Evolutionary conservation across 2,329 filamentous ascomycete genomes (phyloP).

Genomic region (Coccinonectria pachysandricola): DNA sequence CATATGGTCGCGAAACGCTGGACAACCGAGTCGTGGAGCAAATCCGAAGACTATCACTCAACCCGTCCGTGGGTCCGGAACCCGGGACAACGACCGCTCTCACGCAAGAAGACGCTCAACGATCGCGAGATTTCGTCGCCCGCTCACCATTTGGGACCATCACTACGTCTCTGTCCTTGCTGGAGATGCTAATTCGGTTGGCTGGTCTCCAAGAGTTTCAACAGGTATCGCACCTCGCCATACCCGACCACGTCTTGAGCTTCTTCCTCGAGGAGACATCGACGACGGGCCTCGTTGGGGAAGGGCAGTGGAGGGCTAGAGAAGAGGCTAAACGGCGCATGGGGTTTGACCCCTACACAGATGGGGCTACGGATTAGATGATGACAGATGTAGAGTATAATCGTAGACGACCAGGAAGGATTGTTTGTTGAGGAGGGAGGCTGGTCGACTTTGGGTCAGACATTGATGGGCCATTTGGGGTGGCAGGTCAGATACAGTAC

Average conservation of each 20-base stretch:
- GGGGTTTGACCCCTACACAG: constrained; percentile 47
- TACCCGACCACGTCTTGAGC: constrained; percentile 78
- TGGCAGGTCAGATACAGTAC: too few species aligned
- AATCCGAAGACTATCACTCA: constrained; percentile 30
- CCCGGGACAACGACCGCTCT: too few species aligned
- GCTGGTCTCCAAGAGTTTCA: constrained; percentile 86
- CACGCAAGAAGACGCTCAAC: constrained; percentile 17
- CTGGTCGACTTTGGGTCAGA: too few species aligned
- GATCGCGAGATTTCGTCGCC: too few species aligned
- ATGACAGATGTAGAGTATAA: too few species aligned
- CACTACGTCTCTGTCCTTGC: constrained; percentile 55
- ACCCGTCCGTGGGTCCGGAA: constrained; percentile 5
- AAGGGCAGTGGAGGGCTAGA: constrained; percentile 33
- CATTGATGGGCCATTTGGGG: too few species aligned
- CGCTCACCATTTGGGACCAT: constrained; percentile 42
- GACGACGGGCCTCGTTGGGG: constrained; percentile 38
- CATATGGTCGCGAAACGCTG: constrained; percentile 18
- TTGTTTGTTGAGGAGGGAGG: too few species aligned
- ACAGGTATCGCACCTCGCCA: constrained; percentile 78
- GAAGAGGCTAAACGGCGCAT: constrained; percentile 37
- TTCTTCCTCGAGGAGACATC: constrained; percentile 67
- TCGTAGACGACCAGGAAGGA: too few species aligned
- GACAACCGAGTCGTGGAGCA: constrained; percentile 31
- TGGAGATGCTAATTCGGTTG: constrained; percentile 81
- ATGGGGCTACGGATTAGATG: constrained; percentile 25